Conservation (phyloP, 352 stramenopile species). For the Phytophthora pisi region DNA sequence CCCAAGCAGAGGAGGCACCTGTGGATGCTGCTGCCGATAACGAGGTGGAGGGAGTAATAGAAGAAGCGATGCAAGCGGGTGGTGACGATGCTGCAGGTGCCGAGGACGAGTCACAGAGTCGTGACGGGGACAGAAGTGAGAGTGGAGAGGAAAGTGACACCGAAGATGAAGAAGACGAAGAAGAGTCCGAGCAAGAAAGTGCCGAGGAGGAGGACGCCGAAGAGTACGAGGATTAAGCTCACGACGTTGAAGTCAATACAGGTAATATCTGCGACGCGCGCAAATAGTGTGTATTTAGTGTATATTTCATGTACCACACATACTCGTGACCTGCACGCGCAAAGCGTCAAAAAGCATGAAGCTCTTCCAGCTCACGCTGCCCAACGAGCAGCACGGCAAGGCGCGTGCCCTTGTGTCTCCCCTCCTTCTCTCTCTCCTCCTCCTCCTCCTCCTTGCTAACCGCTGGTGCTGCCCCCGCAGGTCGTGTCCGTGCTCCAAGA, state of each 20-base stretch:
- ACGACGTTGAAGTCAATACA: slow-evolving; percentile 4
- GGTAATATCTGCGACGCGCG: slow-evolving; percentile 12
- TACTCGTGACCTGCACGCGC: neutral
- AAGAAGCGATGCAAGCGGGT: slow-evolving; percentile 16
- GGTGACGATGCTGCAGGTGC: slow-evolving; percentile 11
- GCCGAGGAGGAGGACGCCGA: slow-evolving; percentile 12
- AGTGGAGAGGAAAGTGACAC: slow-evolving; percentile 38
- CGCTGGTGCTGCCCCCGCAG: slow-evolving; percentile 19
- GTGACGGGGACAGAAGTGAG: slow-evolving; percentile 18
- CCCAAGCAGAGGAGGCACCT: slow-evolving; percentile 13
- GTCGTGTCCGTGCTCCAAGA: slow-evolving; percentile 83
- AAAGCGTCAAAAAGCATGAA: slow-evolving; percentile 54
- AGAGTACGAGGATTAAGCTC: neutral
- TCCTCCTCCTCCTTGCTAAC: neutral
- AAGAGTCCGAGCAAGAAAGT: slow-evolving; percentile 17
- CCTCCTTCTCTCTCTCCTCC: neutral
- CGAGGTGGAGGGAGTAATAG: neutral
- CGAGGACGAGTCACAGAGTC: slow-evolving; percentile 9
- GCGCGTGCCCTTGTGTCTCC: slow-evolving; percentile 16
- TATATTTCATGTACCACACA: neutral
- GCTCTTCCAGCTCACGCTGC: slow-evolving; percentile 89
- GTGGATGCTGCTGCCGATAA: slow-evolving; percentile 1
- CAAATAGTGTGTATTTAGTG: slow-evolving; percentile 15
- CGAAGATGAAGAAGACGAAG: slow-evolving; percentile 14
- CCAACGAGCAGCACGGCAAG: slow-evolving; percentile 84